A percentile compares a stretch with the other conserved stretches of the same genome.
These are phyloP conservation scores for Pontederia crassipes DNA, from an alignment of 176 grass and related monocot genomes.

Conservation along the genomic window DNA sequence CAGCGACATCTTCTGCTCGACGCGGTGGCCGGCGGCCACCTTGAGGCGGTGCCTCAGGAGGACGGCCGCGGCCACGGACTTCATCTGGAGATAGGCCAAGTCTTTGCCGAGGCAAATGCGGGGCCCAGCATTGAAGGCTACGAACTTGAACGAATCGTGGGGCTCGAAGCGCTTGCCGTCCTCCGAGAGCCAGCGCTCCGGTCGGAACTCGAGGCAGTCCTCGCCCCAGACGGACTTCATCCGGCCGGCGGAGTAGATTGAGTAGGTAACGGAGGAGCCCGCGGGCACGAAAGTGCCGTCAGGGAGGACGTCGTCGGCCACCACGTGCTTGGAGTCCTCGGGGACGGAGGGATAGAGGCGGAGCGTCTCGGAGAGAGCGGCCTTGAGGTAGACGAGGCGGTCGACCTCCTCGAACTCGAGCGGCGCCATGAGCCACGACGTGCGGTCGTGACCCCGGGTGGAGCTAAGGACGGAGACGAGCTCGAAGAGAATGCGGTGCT, in stretches of 20 bases:
- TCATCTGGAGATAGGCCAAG: constrained; percentile 98
- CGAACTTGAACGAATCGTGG: constrained; percentile 75
- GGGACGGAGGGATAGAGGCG: constrained; percentile 92
- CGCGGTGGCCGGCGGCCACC: constrained; percentile 57
- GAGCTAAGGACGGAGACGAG: neutral
- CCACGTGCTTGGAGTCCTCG: constrained; percentile 90
- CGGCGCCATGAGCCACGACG: constrained; percentile 23
- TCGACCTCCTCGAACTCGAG: constrained; percentile 87
- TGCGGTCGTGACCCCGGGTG: neutral
- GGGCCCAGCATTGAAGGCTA: constrained; percentile 89
- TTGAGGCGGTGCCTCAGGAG: constrained; percentile 66
- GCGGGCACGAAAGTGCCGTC: constrained; percentile 88
- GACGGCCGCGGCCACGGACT: constrained; percentile 75
- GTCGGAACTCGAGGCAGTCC: constrained; percentile 85
- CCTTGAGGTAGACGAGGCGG: constrained; percentile 85
- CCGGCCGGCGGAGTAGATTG: constrained; percentile 83
- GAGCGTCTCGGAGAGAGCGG: constrained; percentile 81
- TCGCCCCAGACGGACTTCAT: constrained; percentile 84
- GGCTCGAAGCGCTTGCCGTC: constrained; percentile 63
- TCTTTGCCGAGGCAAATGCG: constrained; percentile 91
- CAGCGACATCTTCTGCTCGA: constrained; percentile 99
- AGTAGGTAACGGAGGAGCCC: constrained; percentile 83
- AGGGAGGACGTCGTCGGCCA: constrained; percentile 62
- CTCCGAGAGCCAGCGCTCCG: constrained; percentile 69
- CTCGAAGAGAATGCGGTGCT: constrained; percentile 7